Percentiles rank a stretch among this genome's conserved stretches.
phyloP scores from a whole-genome alignment of 495 filamentous ascomycete species.

The Penicillium cosmopolitanum region DNA sequence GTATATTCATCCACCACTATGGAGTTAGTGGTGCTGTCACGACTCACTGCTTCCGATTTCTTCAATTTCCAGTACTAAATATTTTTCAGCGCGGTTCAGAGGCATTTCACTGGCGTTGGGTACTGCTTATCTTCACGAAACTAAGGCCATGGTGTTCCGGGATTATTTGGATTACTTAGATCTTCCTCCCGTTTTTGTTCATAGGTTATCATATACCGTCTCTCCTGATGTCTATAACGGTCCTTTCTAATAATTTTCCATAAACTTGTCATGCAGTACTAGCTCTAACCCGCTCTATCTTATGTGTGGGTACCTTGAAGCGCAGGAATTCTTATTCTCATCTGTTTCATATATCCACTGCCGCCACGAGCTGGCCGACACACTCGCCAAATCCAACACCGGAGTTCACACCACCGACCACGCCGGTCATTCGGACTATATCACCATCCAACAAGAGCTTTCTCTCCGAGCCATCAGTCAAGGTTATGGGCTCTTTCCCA shows the following conservation, averaged over 20 bases:
- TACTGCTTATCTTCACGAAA: slow-evolving; percentile 2
- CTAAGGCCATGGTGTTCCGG: background rate
- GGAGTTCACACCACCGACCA: slow-evolving; percentile 54
- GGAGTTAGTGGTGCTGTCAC: slow-evolving; percentile 32
- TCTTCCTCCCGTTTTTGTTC: background rate
- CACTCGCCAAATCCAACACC: slow-evolving; percentile 71
- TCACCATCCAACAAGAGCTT: slow-evolving; percentile 79
- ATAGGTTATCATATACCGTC: background rate
- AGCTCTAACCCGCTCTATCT: background rate
- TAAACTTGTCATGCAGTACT: background rate
- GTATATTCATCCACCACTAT: slow-evolving; percentile 53
- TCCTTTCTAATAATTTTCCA: background rate
- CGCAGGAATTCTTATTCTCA: too few species aligned
- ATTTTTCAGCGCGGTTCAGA: slow-evolving; percentile 18
- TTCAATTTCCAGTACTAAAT: slow-evolving; percentile 6
- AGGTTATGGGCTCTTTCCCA: slow-evolving; percentile 61
- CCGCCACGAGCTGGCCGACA: slow-evolving; percentile 52
- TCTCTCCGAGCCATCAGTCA: slow-evolving; percentile 60
- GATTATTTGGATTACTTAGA: background rate
- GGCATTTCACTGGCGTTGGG: slow-evolving; percentile 15
- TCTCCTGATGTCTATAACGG: slow-evolving; percentile 1
- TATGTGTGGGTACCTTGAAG: too few species aligned
- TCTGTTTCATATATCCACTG: slow-evolving; percentile 13
- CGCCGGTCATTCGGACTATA: slow-evolving; percentile 66
- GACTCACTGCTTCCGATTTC: background rate